Base-by-base conservation (phyloP, 345 rosid genomes). In the Linum trigynum region DNA sequence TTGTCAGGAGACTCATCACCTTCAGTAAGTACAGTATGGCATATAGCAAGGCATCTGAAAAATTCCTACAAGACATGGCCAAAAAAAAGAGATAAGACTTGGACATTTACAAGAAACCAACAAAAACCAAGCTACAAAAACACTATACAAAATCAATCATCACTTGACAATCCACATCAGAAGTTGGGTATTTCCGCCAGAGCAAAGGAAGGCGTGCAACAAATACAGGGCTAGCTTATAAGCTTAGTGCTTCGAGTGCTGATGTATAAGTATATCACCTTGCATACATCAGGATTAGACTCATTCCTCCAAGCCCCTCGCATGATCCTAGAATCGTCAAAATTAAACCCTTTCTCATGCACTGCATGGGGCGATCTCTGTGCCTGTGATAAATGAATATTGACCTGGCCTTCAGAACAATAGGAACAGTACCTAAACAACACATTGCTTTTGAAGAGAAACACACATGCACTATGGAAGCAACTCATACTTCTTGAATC, bases 291-390 rank as follows among this genome's bases (percentile, higher is more conserved):
- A 73, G 96, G 88, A 80, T 86, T 83, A 39, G 94, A 86, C 65
- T 91, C 96, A 77, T 95, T 87, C 80, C 98, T 87, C 99, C 99
- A 95, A 63, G 98, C 95, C 72, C 98, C 99, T 43, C 87, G 83
- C 90, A 95, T 83, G 56, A 95, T 78, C 85, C 95, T 86, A 38
- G 79, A 69, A 78, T 95, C 99, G 60, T 91, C 91, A 84, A 95
- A 95, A 80, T 95, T 91, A 77, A 95, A 95, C 67, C 99, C 99
- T 78, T 83, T 87, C 70, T 95, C 99, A 32, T 66, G 81, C 41
- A 78, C 69, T 32, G 83, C 80, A 65, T 75, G 77, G 37, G 78
- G 66, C 70, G 91, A 75, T 70, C 68, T 83, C 41, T 65, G 68
- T 55, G 72, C 80, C 99, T 95, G 72, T 41, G 35, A 56, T 58